These are phyloP conservation scores for Hypoxylon sp. DNA, from an alignment of 2,329 filamentous ascomycete species.

Conservation along the genomic window DNA sequence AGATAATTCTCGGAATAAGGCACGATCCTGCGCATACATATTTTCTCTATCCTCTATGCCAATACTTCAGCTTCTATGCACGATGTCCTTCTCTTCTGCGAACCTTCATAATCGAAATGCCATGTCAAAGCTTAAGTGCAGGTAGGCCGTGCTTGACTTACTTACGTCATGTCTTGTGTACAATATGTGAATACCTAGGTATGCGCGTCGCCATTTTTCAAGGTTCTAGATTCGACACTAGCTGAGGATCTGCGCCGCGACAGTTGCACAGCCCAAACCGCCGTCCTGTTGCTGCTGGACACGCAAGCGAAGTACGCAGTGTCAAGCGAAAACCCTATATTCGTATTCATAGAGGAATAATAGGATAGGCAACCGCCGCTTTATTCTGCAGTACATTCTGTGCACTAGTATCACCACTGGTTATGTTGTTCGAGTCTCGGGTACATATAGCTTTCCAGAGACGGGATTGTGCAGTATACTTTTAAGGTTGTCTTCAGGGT, in stretches of 20 bases:
- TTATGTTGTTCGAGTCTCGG: neutral
- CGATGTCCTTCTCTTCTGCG: neutral
- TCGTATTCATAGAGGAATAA: neutral
- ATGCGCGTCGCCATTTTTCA: constrained; percentile 8
- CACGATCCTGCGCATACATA: neutral
- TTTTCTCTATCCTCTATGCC: neutral
- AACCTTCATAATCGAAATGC: neutral
- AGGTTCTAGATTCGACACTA: constrained; percentile 28
- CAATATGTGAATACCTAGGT: too few species aligned
- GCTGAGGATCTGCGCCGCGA: constrained; percentile 34
- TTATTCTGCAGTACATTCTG: neutral
- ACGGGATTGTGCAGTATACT: neutral
- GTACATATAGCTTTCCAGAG: neutral
- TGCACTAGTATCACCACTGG: neutral
- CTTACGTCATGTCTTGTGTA: neutral
- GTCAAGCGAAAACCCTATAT: constrained; percentile 6
- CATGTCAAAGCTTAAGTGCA: neutral
- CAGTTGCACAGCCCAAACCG: constrained; percentile 8
- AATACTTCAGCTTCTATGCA: neutral
- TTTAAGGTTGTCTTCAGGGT: neutral
- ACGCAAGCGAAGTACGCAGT: constrained; percentile 27
- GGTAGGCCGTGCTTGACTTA: neutral
- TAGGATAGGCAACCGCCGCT: neutral
- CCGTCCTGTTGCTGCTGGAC: neutral
- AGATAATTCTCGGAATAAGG: neutral